Evolutionary conservation across 169 alveolate species (phyloP).

Genomic region (Plasmodium coatneyi): DNA sequence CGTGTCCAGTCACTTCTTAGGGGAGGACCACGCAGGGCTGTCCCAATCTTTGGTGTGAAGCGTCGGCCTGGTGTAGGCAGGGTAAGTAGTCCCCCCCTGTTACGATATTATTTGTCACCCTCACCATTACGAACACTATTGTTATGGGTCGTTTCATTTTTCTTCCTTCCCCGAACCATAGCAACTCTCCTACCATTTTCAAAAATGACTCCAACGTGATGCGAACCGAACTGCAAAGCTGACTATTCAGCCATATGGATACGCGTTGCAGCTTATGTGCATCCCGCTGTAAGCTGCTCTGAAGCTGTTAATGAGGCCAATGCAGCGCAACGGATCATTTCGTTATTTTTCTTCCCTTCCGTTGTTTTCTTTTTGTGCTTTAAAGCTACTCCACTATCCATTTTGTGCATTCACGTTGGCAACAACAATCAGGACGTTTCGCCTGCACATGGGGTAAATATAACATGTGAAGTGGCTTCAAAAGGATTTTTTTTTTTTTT

Average conservation of each 20-base stretch:
- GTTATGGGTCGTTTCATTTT: not conserved
- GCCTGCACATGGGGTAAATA: not conserved
- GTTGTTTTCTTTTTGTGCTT: not conserved
- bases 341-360: not conserved
- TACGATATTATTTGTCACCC: not conserved
- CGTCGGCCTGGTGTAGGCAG: not conserved
- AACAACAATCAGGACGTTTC: not conserved
- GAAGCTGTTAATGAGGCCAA: not conserved
- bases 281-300: not conserved
- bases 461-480: not conserved
- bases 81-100: not conserved
- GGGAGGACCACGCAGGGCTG: not conserved
- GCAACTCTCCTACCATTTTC: not conserved
- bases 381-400: not conserved
- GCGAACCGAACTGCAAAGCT: not conserved
- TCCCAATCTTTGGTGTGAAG: not conserved
- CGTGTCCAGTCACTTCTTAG: slow-evolving; percentile 16
- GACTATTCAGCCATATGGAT: not conserved
- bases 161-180: not conserved
- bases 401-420: not conserved
- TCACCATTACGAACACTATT: not conserved
- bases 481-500: not conserved
- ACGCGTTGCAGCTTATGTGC: not conserved
- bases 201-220: not conserved
- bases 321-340: not conserved